These are phyloP conservation scores for Pseudogymnoascus sp. DNA, from an alignment of 2,329 filamentous ascomycete genomes.

Conservation along the genomic window DNA sequence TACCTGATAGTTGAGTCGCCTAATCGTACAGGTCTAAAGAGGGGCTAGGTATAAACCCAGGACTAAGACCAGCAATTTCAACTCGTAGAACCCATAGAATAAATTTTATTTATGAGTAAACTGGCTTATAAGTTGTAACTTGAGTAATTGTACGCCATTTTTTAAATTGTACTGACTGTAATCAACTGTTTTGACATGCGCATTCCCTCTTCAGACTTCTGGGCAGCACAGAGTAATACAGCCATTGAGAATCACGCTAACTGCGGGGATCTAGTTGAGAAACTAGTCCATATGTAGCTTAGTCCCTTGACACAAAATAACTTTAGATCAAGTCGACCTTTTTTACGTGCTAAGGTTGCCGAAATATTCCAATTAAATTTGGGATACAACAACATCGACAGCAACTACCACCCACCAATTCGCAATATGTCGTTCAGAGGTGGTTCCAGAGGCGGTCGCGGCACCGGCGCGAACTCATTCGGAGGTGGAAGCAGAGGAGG, in stretches of 20 bases:
- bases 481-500: constrained; percentile 45
- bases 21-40: neutral
- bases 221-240: neutral
- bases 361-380: constrained; percentile 10
- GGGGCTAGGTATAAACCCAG: neutral
- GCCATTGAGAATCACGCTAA: neutral
- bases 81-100: neutral
- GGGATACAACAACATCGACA: constrained; percentile 10
- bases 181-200: neutral
- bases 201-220: neutral
- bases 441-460: constrained; percentile 50
- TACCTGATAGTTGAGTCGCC: neutral
- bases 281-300: neutral
- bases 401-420: constrained; percentile 31
- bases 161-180: neutral
- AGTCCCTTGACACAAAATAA: constrained; percentile 10
- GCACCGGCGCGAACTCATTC: constrained; percentile 42
- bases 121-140: neutral
- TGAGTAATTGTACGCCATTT: neutral
- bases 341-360: constrained; percentile 8
- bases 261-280: constrained; percentile 9
- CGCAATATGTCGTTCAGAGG: constrained; percentile 36
- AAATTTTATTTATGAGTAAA: neutral
- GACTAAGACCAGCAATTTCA: neutral
- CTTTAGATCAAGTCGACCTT: constrained; percentile 9